A percentile compares a stretch with the other conserved stretches of the same genome.
These are phyloP conservation scores for Telopea speciosissima DNA, from an alignment of 177 flowering plant species.

Conservation along the genomic window DNA sequence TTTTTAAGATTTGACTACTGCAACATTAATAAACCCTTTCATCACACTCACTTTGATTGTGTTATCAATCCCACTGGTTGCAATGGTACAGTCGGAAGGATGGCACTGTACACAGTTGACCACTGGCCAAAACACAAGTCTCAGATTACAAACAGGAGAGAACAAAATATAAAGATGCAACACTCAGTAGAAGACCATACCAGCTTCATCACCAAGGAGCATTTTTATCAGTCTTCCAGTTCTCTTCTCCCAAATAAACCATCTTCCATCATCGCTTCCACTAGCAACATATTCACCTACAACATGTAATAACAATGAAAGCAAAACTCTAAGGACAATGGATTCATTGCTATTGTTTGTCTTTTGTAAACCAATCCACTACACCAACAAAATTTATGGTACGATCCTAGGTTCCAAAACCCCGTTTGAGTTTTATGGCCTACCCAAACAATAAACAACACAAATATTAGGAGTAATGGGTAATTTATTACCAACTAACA, in stretches of 20 bases:
- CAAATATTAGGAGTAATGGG: too few species aligned
- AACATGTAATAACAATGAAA: conserved; percentile 3
- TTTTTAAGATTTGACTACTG: neutral
- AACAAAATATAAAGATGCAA: neutral
- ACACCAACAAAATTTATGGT: neutral
- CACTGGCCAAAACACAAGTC: conserved; percentile 36
- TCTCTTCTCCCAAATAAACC: conserved; percentile 97
- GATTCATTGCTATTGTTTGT: neutral
- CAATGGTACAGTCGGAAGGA: conserved; percentile 78
- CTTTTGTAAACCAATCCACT: neutral
- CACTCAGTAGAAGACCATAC: conserved; percentile 27
- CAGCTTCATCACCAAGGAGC: conserved; percentile 90
- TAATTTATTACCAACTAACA: too few species aligned
- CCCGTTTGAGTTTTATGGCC: too few species aligned
- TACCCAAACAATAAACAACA: too few species aligned
- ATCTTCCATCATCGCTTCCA: conserved; percentile 99
- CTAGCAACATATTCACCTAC: conserved; percentile 88
- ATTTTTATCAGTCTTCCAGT: conserved; percentile 86
- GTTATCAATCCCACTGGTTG: conserved; percentile 94
- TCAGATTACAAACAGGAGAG: conserved; percentile 4
- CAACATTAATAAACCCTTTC: neutral
- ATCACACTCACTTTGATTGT: conserved; percentile 69
- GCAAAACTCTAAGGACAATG: neutral
- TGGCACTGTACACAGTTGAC: conserved; percentile 96
- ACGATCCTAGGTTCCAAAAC: too few species aligned